phyloP scores from a whole-genome alignment of 495 filamentous ascomycete genomes.

The Xylaria sp. region DNA sequence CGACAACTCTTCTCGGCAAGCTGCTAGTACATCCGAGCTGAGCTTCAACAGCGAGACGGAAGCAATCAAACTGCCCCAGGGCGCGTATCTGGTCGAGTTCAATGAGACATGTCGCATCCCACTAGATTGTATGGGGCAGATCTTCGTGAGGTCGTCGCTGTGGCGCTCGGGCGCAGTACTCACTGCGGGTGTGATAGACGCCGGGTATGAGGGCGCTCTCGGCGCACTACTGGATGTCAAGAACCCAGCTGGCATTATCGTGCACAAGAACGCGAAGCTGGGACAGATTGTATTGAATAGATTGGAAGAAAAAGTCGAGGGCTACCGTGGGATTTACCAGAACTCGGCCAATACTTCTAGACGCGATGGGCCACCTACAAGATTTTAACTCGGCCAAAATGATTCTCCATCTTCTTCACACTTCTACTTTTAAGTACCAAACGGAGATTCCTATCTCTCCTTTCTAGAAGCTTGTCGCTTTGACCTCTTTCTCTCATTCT shows the following conservation, averaged over 20 bases:
- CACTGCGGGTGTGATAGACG: constrained; percentile 53
- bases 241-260: constrained; percentile 46
- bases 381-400: neutral
- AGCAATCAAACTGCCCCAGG: constrained; percentile 38
- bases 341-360: constrained; percentile 32
- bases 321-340: constrained; percentile 55
- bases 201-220: constrained; percentile 55
- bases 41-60: constrained; percentile 32
- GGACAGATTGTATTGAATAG: constrained; percentile 54
- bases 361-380: neutral
- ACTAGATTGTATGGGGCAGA: constrained; percentile 46
- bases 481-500: too few relatives aligned
- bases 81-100: constrained; percentile 54
- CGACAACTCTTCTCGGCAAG: constrained; percentile 47
- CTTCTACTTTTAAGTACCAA: too few relatives aligned
- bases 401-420: neutral
- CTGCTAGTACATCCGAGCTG: constrained; percentile 38
- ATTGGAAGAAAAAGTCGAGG: constrained; percentile 45
- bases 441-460: too few relatives aligned
- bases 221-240: constrained; percentile 52
- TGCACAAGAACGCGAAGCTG: constrained; percentile 47
- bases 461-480: too few relatives aligned
- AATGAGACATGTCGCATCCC: constrained; percentile 54
- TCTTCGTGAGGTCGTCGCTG: constrained; percentile 50
- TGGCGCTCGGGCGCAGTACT: constrained; percentile 50